Evolutionary conservation across 495 filamentous ascomycete genomes (phyloP).

Genomic region (Aspergillus taichungensis): DNA sequence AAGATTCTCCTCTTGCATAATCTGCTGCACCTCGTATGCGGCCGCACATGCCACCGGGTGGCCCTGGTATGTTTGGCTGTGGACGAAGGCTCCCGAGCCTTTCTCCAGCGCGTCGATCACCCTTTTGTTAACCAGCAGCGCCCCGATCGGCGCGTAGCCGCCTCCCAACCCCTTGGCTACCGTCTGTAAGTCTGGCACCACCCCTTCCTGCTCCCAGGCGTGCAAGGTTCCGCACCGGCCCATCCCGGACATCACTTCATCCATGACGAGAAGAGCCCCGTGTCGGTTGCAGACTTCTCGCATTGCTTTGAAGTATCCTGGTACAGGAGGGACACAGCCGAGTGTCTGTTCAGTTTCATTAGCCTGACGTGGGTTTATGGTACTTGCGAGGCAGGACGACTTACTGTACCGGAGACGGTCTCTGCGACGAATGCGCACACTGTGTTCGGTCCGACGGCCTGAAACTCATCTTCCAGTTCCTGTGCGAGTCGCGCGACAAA

Average conservation of each 20-base stretch:
- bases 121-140: conserved; percentile 41
- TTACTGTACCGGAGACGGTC: conserved; percentile 45
- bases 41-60: conserved; percentile 43
- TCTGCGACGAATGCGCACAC: conserved; percentile 69
- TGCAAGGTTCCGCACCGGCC: conserved; percentile 54
- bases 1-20: conserved; percentile 34
- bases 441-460: conserved; percentile 52
- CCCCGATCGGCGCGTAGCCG: conserved; percentile 50
- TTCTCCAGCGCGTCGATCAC: conserved; percentile 41
- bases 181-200: conserved; percentile 51
- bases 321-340: conserved; percentile 49
- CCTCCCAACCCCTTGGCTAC: conserved; percentile 55
- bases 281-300: conserved; percentile 49
- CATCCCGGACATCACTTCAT: conserved; percentile 71
- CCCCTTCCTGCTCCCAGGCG: conserved; percentile 53
- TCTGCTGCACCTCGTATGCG: conserved; percentile 38
- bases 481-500: conserved; percentile 46
- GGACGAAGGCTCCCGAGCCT: conserved; percentile 40
- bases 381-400: not conserved
- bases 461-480: conserved; percentile 69
- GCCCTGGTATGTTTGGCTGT: conserved; percentile 47
- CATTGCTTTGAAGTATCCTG: conserved; percentile 52
- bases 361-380: not conserved
- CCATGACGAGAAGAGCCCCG: conserved; percentile 53
- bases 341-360: conserved; percentile 18